Conservation (phyloP, 1,284 basidiomycete genomes). For the Ustilago lituana region DNA sequence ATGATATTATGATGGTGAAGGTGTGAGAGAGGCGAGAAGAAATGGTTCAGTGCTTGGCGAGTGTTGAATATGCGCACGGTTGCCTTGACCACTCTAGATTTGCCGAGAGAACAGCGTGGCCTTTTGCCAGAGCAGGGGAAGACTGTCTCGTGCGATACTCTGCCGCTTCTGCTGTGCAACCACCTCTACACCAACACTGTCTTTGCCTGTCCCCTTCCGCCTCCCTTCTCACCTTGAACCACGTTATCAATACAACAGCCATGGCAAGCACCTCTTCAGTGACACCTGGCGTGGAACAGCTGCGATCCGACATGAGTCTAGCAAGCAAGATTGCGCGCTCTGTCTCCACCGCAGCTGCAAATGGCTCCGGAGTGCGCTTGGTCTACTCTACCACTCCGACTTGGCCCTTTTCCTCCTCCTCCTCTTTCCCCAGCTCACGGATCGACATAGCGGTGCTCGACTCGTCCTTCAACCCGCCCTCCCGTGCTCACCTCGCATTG, state of each 20-base stretch:
- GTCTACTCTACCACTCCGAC: constrained; percentile 40
- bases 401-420: constrained; percentile 25
- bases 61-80: constrained; percentile 9
- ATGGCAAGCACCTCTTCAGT: constrained; percentile 4
- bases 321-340: constrained; percentile 23
- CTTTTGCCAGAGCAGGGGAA: neutral
- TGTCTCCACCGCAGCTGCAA: constrained; percentile 9
- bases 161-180: neutral
- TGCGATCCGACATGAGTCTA: constrained; percentile 11
- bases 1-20: neutral
- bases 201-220: neutral
- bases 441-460: constrained; percentile 76
- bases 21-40: constrained; percentile 1
- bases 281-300: neutral
- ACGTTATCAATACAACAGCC: neutral
- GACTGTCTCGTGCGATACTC: constrained; percentile 28
- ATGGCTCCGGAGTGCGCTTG: constrained; percentile 26
- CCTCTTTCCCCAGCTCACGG: neutral
- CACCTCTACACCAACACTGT: constrained; percentile 7
- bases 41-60: constrained; percentile 7
- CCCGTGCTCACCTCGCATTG: constrained; percentile 83
- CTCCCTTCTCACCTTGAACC: neutral
- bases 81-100: neutral
- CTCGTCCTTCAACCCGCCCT: constrained; percentile 94
- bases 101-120: constrained; percentile 2